phyloP scores from a whole-genome alignment of 1,139 yeast species.

The Yamadazyma siamensis region DNA sequence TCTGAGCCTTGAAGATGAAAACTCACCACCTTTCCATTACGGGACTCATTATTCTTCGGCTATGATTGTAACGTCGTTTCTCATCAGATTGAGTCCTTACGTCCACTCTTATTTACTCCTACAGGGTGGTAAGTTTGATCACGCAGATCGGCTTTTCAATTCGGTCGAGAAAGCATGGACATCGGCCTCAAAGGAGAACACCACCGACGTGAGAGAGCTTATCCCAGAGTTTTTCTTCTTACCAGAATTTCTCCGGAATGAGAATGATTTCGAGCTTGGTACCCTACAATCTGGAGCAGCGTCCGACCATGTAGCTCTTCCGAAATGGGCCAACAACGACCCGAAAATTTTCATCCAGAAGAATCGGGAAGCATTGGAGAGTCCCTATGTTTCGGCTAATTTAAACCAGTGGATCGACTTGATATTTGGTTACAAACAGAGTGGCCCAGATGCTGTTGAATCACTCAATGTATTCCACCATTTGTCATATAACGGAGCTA shows the following conservation, averaged over 20 bases:
- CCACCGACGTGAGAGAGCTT: conserved; percentile 82
- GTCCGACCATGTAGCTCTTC: conserved; percentile 62
- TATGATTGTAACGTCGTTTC: conserved; percentile 79
- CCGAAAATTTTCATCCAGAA: conserved; percentile 67
- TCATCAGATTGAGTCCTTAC: conserved; percentile 74
- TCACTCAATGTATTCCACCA: conserved; percentile 76
- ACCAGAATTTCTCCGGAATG: conserved; percentile 69
- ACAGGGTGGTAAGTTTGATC: conserved; percentile 87
- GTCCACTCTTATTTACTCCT: conserved; percentile 71
- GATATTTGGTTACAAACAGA: conserved; percentile 75
- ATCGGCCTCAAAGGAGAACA: conserved; percentile 72
- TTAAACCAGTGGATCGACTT: conserved; percentile 82
- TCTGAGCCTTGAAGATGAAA: conserved; percentile 47
- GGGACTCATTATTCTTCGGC: conserved; percentile 93
- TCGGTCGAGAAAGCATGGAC: conserved; percentile 74
- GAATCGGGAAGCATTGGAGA: conserved; percentile 78
- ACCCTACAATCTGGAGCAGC: conserved; percentile 56
- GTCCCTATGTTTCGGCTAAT: conserved; percentile 71
- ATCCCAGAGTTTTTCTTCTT: conserved; percentile 81
- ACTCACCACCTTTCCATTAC: conserved; percentile 77
- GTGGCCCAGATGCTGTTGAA: conserved; percentile 62
- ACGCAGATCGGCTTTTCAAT: conserved; percentile 75
- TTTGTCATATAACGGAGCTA: conserved; percentile 78
- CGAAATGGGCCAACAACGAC: conserved; percentile 80
- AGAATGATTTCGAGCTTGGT: conserved; percentile 68